A percentile compares a stretch with the other conserved stretches of the same genome.
These are phyloP conservation scores for Geotrichum citri-aurantii DNA, from an alignment of 1,139 yeast genomes.

Conservation along the genomic window DNA sequence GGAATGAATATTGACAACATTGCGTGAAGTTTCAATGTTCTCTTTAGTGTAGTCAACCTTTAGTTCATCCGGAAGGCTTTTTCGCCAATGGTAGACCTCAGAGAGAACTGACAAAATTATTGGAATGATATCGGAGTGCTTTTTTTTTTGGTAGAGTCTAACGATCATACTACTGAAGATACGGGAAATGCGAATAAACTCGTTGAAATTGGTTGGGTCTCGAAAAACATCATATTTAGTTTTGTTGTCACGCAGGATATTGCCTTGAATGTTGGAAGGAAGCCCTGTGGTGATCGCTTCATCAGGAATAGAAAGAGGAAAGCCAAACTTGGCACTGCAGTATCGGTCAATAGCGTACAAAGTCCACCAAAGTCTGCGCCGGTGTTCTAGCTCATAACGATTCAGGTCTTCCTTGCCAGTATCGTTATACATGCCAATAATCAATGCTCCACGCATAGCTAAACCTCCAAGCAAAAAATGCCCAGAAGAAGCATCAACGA, in stretches of 20 bases:
- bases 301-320: conserved; percentile 73
- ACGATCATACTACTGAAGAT: conserved; percentile 71
- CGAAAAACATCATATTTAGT: conserved; percentile 58
- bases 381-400: conserved; percentile 48
- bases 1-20: conserved; percentile 73
- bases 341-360: conserved; percentile 84
- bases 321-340: conserved; percentile 79
- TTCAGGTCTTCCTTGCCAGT: conserved; percentile 19
- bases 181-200: conserved; percentile 75
- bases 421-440: conserved; percentile 63
- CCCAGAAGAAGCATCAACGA: conserved; percentile 78
- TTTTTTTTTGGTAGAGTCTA: conserved; percentile 64
- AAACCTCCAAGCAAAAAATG: conserved; percentile 77
- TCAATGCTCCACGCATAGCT: conserved; percentile 67
- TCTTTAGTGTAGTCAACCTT: conserved; percentile 57
- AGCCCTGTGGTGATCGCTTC: conserved; percentile 71
- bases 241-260: conserved; percentile 46
- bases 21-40: conserved; percentile 49
- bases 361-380: conserved; percentile 87
- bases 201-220: conserved; percentile 70
- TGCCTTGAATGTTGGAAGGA: conserved; percentile 54
- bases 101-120: conserved; percentile 67
- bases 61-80: conserved; percentile 55
- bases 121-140: conserved; percentile 58
- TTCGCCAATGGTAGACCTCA: conserved; percentile 65